Base-by-base conservation (phyloP, 2,329 filamentous ascomycete genomes). In the Grosmannia clavigera region DNA sequence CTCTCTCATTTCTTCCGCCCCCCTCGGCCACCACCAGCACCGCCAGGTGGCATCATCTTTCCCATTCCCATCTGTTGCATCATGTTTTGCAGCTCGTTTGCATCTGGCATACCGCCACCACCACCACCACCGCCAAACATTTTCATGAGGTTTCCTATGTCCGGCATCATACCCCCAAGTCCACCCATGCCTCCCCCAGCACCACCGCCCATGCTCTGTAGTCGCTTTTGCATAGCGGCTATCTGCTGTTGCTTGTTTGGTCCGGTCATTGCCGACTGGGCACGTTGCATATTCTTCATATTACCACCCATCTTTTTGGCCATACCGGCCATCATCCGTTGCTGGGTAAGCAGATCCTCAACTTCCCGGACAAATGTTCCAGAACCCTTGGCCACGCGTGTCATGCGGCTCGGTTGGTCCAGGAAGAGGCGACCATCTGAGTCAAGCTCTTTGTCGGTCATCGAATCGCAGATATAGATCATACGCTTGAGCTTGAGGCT, bases 311-410 rank as follows among this genome's bases (percentile, higher is more conserved):
- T 95, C 65, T 95, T 95, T 85, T 97, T 99, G 56, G 94, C 94
- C 91, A 99, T 96, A 61, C 90, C 90, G 0, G 90, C 89, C 94
- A 99, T 99, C 88, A 97, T 96, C 67, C 90, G 86, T 72, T 97
- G 92, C 74, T 99, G 94, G 0, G 92, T 96, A n/a, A 99, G 81
- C 7, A 99, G 78, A 69, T 99, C 94, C 73, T 99, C 94, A 19
- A 99, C 91, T 72, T 99, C 94, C 29, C 81, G 83, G 2, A 99
- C 94, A 48, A 83, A 89, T 0, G 94, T 97, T 38, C 94, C 94
- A 5, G 88, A 94, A 0, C 94, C 94, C 58, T 86, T 83, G 0
- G 94, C 94, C 56, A 99, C 86, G 43, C 94, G 83, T 19, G 92
- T 96, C 85, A 97, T 95, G 51, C 94, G 84, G 16, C 88, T 89